A percentile compares a stretch with the other conserved stretches of the same genome.
Evolutionary conservation across 352 stramenopile species (phyloP).

Genomic region (Peronosclerospora sorghi): DNA sequence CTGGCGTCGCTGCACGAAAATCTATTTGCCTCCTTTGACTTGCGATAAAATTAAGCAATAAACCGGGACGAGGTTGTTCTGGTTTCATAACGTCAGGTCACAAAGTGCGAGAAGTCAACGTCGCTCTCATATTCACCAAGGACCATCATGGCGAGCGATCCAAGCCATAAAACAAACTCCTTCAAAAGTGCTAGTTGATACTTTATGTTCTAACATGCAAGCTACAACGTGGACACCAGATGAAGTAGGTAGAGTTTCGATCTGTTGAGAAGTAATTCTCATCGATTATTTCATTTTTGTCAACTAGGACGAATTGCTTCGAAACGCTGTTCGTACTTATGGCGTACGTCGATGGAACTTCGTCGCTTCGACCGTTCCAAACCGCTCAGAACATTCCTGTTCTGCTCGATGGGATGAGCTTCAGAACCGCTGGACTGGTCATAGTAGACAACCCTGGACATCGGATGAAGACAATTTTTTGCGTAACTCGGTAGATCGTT

Average conservation of each 20-base stretch:
- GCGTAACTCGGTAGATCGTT: slow-evolving; percentile 20
- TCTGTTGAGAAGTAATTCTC: not conserved
- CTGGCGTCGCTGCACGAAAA: slow-evolving; percentile 3
- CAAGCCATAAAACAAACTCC: no score
- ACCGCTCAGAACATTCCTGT: slow-evolving; percentile 10
- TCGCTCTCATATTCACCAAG: slow-evolving; percentile 2
- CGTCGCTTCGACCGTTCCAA: slow-evolving; percentile 2
- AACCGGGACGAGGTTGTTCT: not conserved
- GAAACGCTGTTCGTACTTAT: slow-evolving; percentile 3
- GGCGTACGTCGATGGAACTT: slow-evolving; percentile 15
- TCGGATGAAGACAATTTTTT: slow-evolving; percentile 35
- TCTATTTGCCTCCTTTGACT: slow-evolving; percentile 2
- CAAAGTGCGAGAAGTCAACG: not conserved
- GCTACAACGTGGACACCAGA: slow-evolving; percentile 3
- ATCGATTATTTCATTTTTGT: not conserved
- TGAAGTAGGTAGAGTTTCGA: slow-evolving; percentile 4
- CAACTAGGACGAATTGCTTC: slow-evolving; percentile 13
- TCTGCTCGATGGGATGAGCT: slow-evolving; percentile 30
- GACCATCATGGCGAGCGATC: not conserved
- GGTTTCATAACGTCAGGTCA: not conserved
- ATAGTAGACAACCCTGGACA: slow-evolving; percentile 29
- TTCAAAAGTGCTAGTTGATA: no score
- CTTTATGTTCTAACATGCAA: slow-evolving; percentile 1
- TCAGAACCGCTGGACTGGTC: slow-evolving; percentile 17
- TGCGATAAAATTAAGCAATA: not conserved